phyloP scores from a whole-genome alignment of 1,284 basidiomycete species.

The Pholiota adiposa region DNA sequence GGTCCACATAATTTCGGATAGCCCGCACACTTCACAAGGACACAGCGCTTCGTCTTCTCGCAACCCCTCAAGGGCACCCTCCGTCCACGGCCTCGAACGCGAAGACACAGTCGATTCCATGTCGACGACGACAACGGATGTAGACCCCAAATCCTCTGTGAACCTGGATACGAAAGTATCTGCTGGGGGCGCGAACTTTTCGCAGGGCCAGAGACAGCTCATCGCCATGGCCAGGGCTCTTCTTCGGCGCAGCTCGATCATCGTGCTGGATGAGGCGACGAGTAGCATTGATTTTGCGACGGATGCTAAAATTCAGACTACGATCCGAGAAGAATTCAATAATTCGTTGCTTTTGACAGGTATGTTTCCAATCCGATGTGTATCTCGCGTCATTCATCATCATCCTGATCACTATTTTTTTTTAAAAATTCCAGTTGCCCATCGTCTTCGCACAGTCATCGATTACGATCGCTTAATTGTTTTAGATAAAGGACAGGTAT shows the following conservation, averaged over 20 bases:
- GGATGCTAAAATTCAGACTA: constrained; percentile 78
- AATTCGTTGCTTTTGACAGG: constrained; percentile 63
- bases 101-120: constrained; percentile 38
- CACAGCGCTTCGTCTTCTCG: constrained; percentile 42
- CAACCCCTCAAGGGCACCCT: constrained; percentile 51
- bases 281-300: constrained; percentile 79
- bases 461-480: constrained; percentile 85
- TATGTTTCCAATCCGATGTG: constrained; percentile 33
- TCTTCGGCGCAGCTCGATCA: constrained; percentile 74
- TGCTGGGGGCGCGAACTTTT: constrained; percentile 83
- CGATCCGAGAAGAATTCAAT: constrained; percentile 81
- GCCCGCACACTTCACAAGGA: constrained; percentile 48
- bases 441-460: constrained; percentile 74
- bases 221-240: constrained; percentile 83
- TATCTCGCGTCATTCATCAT: not conserved
- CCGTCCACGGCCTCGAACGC: constrained; percentile 41
- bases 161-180: constrained; percentile 77
- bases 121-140: constrained; percentile 48
- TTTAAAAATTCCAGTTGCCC: constrained; percentile 51
- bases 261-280: constrained; percentile 86
- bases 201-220: constrained; percentile 84
- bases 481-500: constrained; percentile 73
- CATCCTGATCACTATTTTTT: constrained; percentile 3
- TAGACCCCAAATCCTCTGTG: constrained; percentile 57
- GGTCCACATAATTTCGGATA: constrained; percentile 64